Evolutionary conservation across 2,329 filamentous ascomycete genomes (phyloP), one percentile per base, ranked within the genome.

Genomic region (Verticillium tricorpus): DNA sequence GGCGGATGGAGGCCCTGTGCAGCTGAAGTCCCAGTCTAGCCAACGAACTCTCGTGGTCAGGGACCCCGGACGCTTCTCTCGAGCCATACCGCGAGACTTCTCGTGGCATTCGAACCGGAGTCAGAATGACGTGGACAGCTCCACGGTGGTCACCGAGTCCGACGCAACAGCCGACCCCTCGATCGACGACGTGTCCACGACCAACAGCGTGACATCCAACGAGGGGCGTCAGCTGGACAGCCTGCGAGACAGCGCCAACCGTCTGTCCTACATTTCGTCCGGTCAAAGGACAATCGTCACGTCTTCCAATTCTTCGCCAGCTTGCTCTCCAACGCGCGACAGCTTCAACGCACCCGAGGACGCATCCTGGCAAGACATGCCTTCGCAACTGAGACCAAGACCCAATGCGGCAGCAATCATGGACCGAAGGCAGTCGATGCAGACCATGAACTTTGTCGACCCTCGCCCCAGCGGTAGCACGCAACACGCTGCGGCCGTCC

Each of bases 221-320:
- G 85, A 89, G 62, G 85, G 83, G 17, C 78, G 79, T 34, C 83
- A 85, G 59, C 74, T 88, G 6, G 85, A 89, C 15, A 83, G 71
- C 59, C 73, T 88, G 28, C 78, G 85, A 32, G 83, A 87, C 56
- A 84, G 80, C 69, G 76, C 78, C 1, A 80, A 86, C 64, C 80
- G 86, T 6, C 76, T 86, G 5, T 89, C 86, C 0, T 83, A 80
- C 64, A 77, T 86, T 45, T 89, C 86, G 2, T 86, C 84, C 5
- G 83, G 83, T 7, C 85, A 88, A 69, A 78, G 83, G 62, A 89
- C 86, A 3, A 74, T 85, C 31, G 69, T 87, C 8, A 88, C 85
- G 2, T 88, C 86, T 0, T 79, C 81, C 19, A 80, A 77, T 34
- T 87, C 85, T 0, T 88, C 86, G 0, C 83, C 84, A 2, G 77